These are phyloP conservation scores for Sequoiadendron giganteum DNA, from an alignment of 75 land plant genomes.

Conservation along the genomic window DNA sequence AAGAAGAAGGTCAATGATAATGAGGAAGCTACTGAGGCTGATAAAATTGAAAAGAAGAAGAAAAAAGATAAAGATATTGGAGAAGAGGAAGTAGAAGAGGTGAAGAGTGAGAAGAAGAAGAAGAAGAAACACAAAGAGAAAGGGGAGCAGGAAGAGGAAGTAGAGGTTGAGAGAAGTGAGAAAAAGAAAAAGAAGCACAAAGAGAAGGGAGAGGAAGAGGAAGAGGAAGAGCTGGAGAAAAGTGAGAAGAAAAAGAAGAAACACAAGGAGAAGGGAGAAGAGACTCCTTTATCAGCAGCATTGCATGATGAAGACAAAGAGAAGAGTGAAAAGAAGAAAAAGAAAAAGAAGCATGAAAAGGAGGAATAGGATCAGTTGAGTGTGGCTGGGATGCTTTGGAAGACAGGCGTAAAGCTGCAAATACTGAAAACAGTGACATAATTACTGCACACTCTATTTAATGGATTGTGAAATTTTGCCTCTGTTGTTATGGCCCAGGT, in stretches of 20 bases:
- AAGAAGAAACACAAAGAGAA: slow-evolving; percentile 17
- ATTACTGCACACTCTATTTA: neutral
- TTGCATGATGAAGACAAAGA: neutral
- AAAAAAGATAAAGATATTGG: slow-evolving; percentile 22
- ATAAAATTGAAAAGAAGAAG: slow-evolving; percentile 31
- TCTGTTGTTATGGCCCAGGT: neutral
- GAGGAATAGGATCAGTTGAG: neutral
- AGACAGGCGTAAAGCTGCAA: neutral
- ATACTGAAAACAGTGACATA: neutral
- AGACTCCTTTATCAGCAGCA: neutral
- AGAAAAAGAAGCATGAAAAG: slow-evolving; percentile 16
- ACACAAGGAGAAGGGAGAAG: slow-evolving; percentile 14
- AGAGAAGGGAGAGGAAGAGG: slow-evolving; percentile 12
- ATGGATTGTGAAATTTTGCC: neutral
- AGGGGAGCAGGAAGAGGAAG: slow-evolving; percentile 4
- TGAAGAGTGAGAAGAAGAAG: slow-evolving; percentile 49
- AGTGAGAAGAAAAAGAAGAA: slow-evolving; percentile 50
- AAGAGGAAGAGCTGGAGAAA: slow-evolving; percentile 31
- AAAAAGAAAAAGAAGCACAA: slow-evolving; percentile 42
- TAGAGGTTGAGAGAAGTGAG: slow-evolving; percentile 13
- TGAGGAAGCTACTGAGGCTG: slow-evolving; percentile 10
- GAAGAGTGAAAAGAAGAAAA: slow-evolving; percentile 23
- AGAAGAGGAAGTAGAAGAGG: slow-evolving; percentile 16
- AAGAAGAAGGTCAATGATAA: slow-evolving; percentile 11
- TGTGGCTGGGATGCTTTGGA: neutral